Conservation (phyloP, 2,329 filamentous ascomycete species). For the Diaporthe vaccinii region DNA sequence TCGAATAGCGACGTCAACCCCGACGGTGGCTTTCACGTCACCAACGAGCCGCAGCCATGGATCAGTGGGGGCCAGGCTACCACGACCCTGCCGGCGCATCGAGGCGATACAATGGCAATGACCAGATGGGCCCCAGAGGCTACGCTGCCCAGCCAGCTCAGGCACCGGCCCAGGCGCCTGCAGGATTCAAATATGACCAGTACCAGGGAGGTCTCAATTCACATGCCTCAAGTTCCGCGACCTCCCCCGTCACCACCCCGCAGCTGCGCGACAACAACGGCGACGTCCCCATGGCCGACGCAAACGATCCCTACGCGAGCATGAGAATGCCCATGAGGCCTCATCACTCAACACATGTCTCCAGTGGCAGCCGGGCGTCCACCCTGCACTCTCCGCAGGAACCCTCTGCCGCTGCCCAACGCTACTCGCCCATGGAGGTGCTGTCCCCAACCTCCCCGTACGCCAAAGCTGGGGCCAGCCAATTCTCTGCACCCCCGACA, state of each 20-base stretch:
- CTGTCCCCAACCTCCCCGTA: conserved; percentile 87
- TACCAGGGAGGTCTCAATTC: conserved; percentile 66
- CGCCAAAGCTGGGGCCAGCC: conserved; percentile 65
- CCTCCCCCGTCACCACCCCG: conserved; percentile 70
- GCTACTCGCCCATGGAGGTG: conserved; percentile 96
- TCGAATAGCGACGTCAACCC: conserved; percentile 37
- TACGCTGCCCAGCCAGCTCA: conserved; percentile 45
- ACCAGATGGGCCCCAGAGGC: conserved; percentile 47
- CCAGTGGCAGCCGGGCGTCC: conserved; percentile 60
- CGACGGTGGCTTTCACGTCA: conserved; percentile 39
- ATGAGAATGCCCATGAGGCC: conserved; percentile 89
- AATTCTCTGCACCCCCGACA: conserved; percentile 66
- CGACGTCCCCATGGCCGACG: conserved; percentile 89
- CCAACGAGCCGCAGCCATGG: conserved; percentile 57
- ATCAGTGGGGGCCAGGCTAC: conserved; percentile 76
- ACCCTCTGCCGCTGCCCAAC: conserved; percentile 85
- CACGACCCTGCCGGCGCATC: conserved; percentile 73
- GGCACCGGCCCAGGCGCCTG: conserved; percentile 61
- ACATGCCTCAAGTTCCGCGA: conserved; percentile 61
- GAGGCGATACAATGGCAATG: conserved; percentile 72
- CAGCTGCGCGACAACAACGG: conserved; percentile 79
- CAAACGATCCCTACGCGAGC: conserved; percentile 83
- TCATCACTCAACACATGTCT: conserved; percentile 81
- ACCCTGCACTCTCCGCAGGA: conserved; percentile 82
- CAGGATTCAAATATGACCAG: conserved; percentile 76